phyloP scores from a whole-genome alignment of 2,329 filamentous ascomycete genomes.

The Monosporascus ibericus region DNA sequence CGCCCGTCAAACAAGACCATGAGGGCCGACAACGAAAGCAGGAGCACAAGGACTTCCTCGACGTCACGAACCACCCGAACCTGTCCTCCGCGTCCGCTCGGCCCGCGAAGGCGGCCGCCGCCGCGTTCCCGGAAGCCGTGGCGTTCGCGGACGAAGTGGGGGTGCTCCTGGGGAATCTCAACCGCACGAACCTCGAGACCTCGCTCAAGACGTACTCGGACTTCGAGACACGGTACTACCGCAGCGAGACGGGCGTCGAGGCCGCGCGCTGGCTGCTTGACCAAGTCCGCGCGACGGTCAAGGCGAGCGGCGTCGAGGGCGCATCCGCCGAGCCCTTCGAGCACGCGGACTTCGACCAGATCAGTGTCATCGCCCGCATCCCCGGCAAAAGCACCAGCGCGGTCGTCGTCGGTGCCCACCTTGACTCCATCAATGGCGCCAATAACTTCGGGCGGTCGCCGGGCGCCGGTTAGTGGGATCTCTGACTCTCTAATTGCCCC shows the following conservation, averaged over 20 bases:
- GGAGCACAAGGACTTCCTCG: neutral
- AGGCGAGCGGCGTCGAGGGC: conserved; percentile 57
- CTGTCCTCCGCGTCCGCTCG: neutral
- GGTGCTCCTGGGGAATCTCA: neutral
- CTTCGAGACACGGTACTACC: conserved; percentile 50
- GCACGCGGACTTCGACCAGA: conserved; percentile 72
- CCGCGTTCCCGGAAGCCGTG: neutral
- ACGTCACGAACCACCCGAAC: neutral
- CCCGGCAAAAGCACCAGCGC: conserved; percentile 77
- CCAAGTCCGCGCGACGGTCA: conserved; percentile 35
- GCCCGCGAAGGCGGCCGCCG: neutral
- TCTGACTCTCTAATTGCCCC: too few relatives aligned
- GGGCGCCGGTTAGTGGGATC: neutral
- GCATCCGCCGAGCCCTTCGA: conserved; percentile 64
- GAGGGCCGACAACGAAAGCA: neutral
- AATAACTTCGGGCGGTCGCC: conserved; percentile 66
- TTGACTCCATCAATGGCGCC: conserved; percentile 90
- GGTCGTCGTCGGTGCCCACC: conserved; percentile 78
- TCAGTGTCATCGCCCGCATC: conserved; percentile 79
- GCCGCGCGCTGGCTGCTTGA: conserved; percentile 81
- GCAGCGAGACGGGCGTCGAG: conserved; percentile 65
- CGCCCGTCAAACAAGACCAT: neutral
- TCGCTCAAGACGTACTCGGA: neutral
- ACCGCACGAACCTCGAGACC: neutral
- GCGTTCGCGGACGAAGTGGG: neutral